These are phyloP conservation scores for Tolypocladium paradoxum DNA, from an alignment of 2,329 filamentous ascomycete genomes.

Conservation along the genomic window DNA sequence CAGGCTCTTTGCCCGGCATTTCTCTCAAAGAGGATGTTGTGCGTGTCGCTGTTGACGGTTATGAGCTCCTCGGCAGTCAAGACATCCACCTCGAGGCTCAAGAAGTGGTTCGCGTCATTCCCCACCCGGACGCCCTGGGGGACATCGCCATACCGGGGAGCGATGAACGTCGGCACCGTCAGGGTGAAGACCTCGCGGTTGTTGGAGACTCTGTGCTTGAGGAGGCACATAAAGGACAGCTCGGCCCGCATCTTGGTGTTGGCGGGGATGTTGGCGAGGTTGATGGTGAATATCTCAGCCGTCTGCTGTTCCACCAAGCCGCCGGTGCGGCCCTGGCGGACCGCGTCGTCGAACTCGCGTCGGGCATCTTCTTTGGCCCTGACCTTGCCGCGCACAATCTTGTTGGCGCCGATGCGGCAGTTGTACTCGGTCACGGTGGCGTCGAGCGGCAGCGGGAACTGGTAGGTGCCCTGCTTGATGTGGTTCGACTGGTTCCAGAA, in stretches of 20 bases:
- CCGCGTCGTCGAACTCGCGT: constrained; percentile 1
- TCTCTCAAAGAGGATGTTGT: constrained; percentile 1
- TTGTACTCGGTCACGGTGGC: constrained; percentile 2
- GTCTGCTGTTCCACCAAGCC: constrained; percentile 5
- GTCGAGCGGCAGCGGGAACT: constrained; percentile 3
- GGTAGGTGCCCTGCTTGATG: constrained; percentile 2
- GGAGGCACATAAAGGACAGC: constrained; percentile 5
- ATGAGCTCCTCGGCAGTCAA: not conserved
- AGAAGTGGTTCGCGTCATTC: not conserved
- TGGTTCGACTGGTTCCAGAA: constrained; percentile 1
- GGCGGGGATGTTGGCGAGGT: constrained; percentile 5
- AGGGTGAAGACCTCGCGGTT: constrained; percentile 2
- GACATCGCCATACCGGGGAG: constrained; percentile 3
- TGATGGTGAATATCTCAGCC: constrained; percentile 6
- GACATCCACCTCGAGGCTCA: not conserved
- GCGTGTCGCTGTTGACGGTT: not conserved
- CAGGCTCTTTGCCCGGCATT: not conserved
- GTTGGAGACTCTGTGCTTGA: constrained; percentile 2
- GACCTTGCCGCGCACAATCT: constrained; percentile 3
- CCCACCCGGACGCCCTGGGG: not conserved
- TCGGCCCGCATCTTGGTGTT: constrained; percentile 4
- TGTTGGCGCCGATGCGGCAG: constrained; percentile 4
- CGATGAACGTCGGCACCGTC: constrained; percentile 5
- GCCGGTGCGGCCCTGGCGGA: not conserved
- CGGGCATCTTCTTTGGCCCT: constrained; percentile 4